Conservation (phyloP, 352 stramenopile species). For the Phytopythium helicoides region DNA sequence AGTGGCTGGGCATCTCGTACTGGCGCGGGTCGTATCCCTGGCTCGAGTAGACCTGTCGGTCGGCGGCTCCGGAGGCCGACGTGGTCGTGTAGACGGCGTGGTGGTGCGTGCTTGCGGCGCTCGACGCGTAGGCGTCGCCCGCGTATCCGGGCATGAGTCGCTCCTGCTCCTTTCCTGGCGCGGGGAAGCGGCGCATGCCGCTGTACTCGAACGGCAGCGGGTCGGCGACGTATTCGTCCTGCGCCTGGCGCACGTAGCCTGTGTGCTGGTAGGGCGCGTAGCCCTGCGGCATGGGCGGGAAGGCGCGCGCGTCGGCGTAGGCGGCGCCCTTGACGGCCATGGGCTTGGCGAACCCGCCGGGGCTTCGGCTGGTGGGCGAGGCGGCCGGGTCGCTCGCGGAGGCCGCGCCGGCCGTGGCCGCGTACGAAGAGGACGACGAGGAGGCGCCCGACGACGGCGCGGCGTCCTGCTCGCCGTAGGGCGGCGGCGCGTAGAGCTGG, state of each 20-base stretch:
- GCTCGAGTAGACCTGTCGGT: slow-evolving; percentile 7
- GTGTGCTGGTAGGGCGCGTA: slow-evolving; percentile 10
- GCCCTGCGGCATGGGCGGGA: slow-evolving; percentile 24
- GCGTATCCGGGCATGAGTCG: slow-evolving; percentile 21
- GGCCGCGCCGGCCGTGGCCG: neutral
- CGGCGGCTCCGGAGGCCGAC: slow-evolving; percentile 7
- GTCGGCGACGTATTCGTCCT: slow-evolving; percentile 74
- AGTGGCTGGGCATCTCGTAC: slow-evolving; percentile 40
- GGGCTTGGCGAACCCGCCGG: slow-evolving; percentile 16
- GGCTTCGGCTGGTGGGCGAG: slow-evolving; percentile 26
- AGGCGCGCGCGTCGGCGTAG: slow-evolving; percentile 16
- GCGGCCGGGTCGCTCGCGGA: neutral
- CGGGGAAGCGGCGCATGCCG: slow-evolving; percentile 35
- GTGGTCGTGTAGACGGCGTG: slow-evolving; percentile 22
- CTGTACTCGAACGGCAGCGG: slow-evolving; percentile 80
- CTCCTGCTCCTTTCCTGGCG: slow-evolving; percentile 14
- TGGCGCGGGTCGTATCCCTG: slow-evolving; percentile 21
- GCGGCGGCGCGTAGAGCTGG: slow-evolving; percentile 57
- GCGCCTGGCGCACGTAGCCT: slow-evolving; percentile 20
- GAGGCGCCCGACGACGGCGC: slow-evolving; percentile 4
- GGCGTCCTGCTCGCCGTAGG: slow-evolving; percentile 21
- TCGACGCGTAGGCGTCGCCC: slow-evolving; percentile 27
- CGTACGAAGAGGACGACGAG: neutral
- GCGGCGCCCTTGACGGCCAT: slow-evolving; percentile 6
- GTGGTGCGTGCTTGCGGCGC: neutral